Evolutionary conservation across 345 rosid genomes (phyloP).

Genomic region (Raphanus sativus): DNA sequence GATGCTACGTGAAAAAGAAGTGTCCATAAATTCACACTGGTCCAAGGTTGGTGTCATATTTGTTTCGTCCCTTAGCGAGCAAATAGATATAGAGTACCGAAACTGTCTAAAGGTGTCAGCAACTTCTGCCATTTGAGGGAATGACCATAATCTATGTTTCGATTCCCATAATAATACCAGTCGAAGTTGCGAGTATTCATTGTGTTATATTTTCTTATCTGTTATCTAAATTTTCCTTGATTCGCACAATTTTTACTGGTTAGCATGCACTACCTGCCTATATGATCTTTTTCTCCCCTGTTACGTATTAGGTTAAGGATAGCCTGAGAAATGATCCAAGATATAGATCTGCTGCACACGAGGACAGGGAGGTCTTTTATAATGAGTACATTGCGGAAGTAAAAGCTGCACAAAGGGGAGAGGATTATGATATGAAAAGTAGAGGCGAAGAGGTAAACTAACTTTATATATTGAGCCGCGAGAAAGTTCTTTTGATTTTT

Average conservation of each 20-base stretch:
- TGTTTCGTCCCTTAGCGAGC: conserved; percentile 13
- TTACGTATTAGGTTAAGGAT: conserved; percentile 71
- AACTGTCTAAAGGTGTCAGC: neutral
- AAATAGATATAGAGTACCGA: neutral
- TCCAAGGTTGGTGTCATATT: conserved; percentile 62
- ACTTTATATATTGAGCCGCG: conserved; percentile 3
- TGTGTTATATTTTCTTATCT: neutral
- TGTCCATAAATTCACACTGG: conserved; percentile 75
- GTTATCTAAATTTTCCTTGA: neutral
- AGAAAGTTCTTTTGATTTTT: neutral
- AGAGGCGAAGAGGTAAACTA: conserved; percentile 79
- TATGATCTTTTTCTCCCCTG: conserved; percentile 18
- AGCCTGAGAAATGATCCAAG: conserved; percentile 79
- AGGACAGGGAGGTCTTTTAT: conserved; percentile 77
- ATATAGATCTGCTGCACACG: conserved; percentile 72
- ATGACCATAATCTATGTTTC: conserved; percentile 11
- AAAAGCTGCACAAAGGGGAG: conserved; percentile 67
- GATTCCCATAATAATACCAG: neutral
- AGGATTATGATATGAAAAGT: conserved; percentile 61
- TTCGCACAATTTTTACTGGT: neutral
- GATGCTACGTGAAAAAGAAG: conserved; percentile 77
- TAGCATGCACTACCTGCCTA: neutral
- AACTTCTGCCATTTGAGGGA: conserved; percentile 7
- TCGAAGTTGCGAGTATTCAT: neutral
- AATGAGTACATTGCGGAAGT: conserved; percentile 76